phyloP scores from a whole-genome alignment of 306 rosid species.

The Morella rubra region DNA sequence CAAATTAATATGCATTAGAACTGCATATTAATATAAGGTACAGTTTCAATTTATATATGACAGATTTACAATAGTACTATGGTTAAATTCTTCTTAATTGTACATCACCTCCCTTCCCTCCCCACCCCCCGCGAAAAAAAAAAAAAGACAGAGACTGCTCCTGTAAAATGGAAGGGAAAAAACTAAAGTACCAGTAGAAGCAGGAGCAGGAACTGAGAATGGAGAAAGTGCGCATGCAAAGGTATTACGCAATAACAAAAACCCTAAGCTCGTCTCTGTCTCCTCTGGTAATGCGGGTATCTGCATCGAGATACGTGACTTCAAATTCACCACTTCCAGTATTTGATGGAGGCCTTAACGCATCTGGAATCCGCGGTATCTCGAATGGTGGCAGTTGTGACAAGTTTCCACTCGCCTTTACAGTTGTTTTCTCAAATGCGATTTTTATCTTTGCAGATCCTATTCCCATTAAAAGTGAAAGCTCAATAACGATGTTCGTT shows the following conservation, averaged over 20 bases:
- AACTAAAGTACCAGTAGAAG: background rate
- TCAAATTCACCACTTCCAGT: slow-evolving; percentile 80
- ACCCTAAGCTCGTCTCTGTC: slow-evolving; percentile 90
- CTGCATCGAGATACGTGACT: slow-evolving; percentile 70
- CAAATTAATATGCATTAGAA: background rate
- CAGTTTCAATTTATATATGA: background rate
- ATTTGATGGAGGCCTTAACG: slow-evolving; percentile 70
- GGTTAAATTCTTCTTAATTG: background rate
- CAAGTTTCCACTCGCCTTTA: slow-evolving; percentile 72
- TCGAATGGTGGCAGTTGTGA: slow-evolving; percentile 87
- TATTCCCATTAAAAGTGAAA: slow-evolving; percentile 26
- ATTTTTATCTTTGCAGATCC: slow-evolving; percentile 79
- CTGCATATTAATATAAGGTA: background rate
- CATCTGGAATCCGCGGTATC: slow-evolving; percentile 77
- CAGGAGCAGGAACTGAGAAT: background rate
- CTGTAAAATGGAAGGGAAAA: background rate
- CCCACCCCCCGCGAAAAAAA: no score
- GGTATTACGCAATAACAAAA: slow-evolving; percentile 69
- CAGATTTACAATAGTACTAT: slow-evolving; percentile 23
- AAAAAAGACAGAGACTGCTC: no score
- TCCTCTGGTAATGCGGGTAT: slow-evolving; percentile 82
- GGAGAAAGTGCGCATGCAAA: slow-evolving; percentile 13
- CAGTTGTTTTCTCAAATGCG: slow-evolving; percentile 73
- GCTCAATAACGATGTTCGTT: background rate
- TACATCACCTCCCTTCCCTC: background rate